Evolutionary conservation across 345 rosid genomes (phyloP), one percentile per base, ranked within the genome.

Genomic region (Corchorus olitorius): DNA sequence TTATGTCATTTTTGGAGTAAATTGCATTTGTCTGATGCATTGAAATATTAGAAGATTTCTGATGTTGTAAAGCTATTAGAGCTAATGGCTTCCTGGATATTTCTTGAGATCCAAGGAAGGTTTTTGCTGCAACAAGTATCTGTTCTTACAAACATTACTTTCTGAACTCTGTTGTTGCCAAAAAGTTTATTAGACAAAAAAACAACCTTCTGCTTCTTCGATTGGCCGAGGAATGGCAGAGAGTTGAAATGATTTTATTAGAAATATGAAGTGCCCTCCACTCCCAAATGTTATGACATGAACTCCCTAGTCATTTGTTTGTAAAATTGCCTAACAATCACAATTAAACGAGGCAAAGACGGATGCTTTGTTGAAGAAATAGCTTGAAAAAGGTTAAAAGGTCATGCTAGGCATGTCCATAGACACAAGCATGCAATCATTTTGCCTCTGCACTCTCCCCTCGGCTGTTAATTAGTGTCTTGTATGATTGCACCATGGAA

Each of bases 391-490:
- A 20, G 34, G 34, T 56, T 27, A 37, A 63, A 65, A 17, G 1
- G 14, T 63, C 48, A 63, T 35, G 37, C 15, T 20, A 15, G 67
- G 37, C 43, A 63, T 16, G 66, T 62, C 37, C 66, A 62, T 58
- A 22, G 10, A 22, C 6, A 4, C 15, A 59, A 27, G 64, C 64
- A 27, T 37, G 20, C 13, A 6, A 35, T 63, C 67, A 63, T 63
- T 63, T 63, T 63, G 67, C 13, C 67, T 63, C 1, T 41, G 50
- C 50, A 65, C 50, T 65, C 69, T n/a, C 41, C 35, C 48, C 45
- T 63, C 49, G 17, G 48, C 39, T 13, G 48, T 39, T 48, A 39
- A 64, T 39, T 62, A 34, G 66, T 62, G 15, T 19, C 66, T 62
- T 62, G 19, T 17, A 63, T 63, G 45, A 63, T 37, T 39, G 48